Evolutionary conservation across 371 early-diverging fungal genomes (phyloP).

Genomic region (Circinella minor): DNA sequence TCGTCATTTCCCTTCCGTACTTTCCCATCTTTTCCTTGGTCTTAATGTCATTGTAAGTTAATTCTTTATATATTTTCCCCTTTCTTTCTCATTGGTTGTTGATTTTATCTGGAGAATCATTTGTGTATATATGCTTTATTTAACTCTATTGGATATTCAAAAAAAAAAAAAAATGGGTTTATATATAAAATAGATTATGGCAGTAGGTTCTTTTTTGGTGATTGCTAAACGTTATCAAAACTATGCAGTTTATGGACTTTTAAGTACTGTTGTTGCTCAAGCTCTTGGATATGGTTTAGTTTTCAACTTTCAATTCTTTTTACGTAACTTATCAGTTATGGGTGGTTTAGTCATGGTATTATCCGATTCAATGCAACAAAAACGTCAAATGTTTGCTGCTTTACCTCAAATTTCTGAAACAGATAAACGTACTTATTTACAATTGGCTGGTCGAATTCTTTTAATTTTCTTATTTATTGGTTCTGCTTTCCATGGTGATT

Average conservation of each 20-base stretch:
- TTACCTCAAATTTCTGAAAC: conserved; percentile 79
- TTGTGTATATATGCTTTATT: background rate
- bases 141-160: background rate
- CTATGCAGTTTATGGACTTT: conserved; percentile 78
- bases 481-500: conserved; percentile 82
- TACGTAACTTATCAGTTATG: conserved; percentile 86
- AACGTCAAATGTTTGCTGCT: conserved; percentile 76
- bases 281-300: conserved; percentile 90
- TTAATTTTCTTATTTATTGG: conserved; percentile 88
- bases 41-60: conserved; percentile 73
- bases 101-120: too few relatives aligned
- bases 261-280: conserved; percentile 79
- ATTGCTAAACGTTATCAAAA: conserved; percentile 77
- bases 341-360: conserved; percentile 92
- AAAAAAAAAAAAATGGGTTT: background rate
- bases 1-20: conserved; percentile 74
- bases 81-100: background rate
- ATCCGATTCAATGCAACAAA: conserved; percentile 62
- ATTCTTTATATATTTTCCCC: conserved; percentile 2
- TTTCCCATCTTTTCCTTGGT: conserved; percentile 78
- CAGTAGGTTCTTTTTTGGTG: conserved; percentile 77
- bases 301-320: conserved; percentile 83
- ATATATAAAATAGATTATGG: conserved; percentile 59
- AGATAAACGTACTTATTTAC: conserved; percentile 80
- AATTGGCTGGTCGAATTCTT: conserved; percentile 87